Evolutionary conservation across 139 green algal genomes (phyloP), one percentile per base, ranked within the genome.

Genomic region (Asterochloris erici): DNA sequence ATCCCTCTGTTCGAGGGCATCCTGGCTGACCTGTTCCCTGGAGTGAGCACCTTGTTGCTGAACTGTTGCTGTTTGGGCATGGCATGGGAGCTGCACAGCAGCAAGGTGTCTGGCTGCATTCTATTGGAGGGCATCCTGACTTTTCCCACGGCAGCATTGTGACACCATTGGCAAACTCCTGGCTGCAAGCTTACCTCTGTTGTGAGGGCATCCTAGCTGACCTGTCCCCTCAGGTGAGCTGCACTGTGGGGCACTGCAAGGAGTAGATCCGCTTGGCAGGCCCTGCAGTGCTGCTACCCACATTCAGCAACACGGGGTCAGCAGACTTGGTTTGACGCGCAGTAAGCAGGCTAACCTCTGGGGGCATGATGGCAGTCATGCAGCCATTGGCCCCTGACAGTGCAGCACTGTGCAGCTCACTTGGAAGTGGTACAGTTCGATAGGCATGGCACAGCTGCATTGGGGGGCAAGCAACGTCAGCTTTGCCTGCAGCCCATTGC

Each of bases 1-100:
- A 88, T 96, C 28, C 93, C 93, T 16, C 83, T 96, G 66, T 96
- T 96, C 73, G 85, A 93, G 47, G 91, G 91, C 84, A 96, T 96
- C 85, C 88, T 96, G 66, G 91, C 88, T 4, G 91, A 95, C 84
- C 86, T 95, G 16, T 95, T 95, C 85, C 91, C 91, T 71, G 91
- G 91, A 77, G 82, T 82, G 70, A 70, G 79, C 27, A 19, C 23
- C 29, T 19, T 60, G 21, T 14, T 4, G n/a, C 16, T 23, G 11
- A 61, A 0, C 62, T 23, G 86, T 54, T 2, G 38, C 38, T 54
- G 38, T 10, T 6, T 10, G 38, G 38, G 38, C 38, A 54, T 6
- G 38, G 38, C 38, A 54, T 54, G 38, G 38, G 38, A 54, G 38
- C 38, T 54, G 38, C 38, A 54, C 38, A 54, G 38, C 38, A 54